phyloP scores from a whole-genome alignment of 805 yeast genomes.

The Myxozyma mucilagina region DNA sequence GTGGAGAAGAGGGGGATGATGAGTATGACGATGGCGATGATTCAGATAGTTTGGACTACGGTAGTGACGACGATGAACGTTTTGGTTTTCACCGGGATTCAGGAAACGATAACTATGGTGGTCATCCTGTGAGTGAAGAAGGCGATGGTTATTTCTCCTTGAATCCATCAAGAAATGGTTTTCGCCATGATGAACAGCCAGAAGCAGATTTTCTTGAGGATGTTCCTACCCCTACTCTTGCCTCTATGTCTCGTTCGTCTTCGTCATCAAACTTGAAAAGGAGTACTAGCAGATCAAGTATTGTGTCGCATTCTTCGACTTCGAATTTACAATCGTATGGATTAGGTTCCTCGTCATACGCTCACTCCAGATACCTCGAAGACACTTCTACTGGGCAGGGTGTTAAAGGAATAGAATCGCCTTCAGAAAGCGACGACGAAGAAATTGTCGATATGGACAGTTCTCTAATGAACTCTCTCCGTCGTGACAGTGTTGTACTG shows the following conservation, averaged over 20 bases:
- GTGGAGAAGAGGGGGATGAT: constrained; percentile 24
- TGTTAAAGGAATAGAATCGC: background rate
- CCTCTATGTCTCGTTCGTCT: background rate
- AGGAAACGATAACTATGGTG: constrained; percentile 5
- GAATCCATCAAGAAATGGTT: background rate
- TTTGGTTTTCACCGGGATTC: background rate
- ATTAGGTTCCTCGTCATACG: background rate
- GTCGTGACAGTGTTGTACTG: constrained; percentile 29
- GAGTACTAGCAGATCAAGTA: background rate
- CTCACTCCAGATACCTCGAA: constrained; percentile 8
- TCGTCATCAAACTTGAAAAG: background rate
- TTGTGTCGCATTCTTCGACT: constrained; percentile 9
- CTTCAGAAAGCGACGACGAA: constrained; percentile 20
- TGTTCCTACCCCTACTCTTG: constrained; percentile 3
- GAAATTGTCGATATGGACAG: constrained; percentile 29
- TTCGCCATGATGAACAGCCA: constrained; percentile 1
- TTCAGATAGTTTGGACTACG: constrained; percentile 2
- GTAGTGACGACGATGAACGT: constrained; percentile 1
- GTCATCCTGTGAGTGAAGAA: background rate
- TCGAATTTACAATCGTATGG: constrained; percentile 8
- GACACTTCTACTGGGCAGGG: background rate
- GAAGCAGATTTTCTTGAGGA: constrained; percentile 8
- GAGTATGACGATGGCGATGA: constrained; percentile 16
- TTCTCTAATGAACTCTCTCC: constrained; percentile 14
- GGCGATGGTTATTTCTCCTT: constrained; percentile 1